Evolutionary conservation across 1,139 yeast genomes (phyloP), one percentile per base, ranked within the genome.

Genomic region (Lizanozyma gosingica): DNA sequence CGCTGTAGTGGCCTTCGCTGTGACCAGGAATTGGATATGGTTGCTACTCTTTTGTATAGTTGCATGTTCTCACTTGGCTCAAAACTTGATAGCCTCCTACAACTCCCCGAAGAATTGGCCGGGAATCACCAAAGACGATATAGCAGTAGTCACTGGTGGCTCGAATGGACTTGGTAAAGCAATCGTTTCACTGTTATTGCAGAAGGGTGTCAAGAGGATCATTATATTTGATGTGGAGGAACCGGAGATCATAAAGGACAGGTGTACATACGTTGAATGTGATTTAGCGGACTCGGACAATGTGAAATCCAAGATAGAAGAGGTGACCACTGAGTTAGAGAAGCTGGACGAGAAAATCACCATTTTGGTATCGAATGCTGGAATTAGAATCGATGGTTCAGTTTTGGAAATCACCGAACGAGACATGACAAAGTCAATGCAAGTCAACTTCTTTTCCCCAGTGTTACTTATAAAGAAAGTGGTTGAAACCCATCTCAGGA

Each of bases 311-410:
- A 45, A 47, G 1, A 32, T 66, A 2, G 48, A 52, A 2, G 44
- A 45, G 1, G 56, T 68, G 1, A 50, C 69, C 2, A 42, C 50
- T 0, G 42, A 47, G 4, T 62, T 79, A 35, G 57, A 59, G 17
- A 32, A 41, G 1, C 42, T 49, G n/a, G 50, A 57, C 9, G 60
- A 63, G 2, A 47, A 52, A 16, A 61, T 83, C 2, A 71, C 79
- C 29, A 62, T 83, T 0, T 56, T 85, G 35, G 63, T 88, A 18
- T 83, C 83, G 53, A 86, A 85, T 56, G 95, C 94, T 1, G 95
- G 92, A 0, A 60, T 80, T 9, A 66, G 90, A 39, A 78, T 77
- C 37, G 58, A 59, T 42, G 65, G 68, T 35, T 50, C 70, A 1
- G 47, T 83, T 2, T 45, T 68, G 11, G 64, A 68, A 4, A 43